These are phyloP conservation scores for Aspergillus sergii DNA, from an alignment of 2,329 filamentous ascomycete species.

Conservation along the genomic window DNA sequence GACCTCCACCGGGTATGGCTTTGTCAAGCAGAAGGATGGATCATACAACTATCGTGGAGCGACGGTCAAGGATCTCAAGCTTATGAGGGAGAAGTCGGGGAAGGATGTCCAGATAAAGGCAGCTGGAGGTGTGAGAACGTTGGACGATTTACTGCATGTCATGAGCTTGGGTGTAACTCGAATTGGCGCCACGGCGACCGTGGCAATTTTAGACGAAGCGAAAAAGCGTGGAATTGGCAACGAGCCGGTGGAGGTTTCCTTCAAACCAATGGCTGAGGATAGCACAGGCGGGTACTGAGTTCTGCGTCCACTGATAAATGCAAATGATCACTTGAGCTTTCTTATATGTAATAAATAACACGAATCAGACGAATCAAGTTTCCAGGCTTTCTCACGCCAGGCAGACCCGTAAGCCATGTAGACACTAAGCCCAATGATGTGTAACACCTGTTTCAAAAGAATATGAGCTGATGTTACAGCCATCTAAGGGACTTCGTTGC, in stretches of 20 bases:
- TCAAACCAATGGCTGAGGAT: constrained; percentile 27
- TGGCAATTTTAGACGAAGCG: constrained; percentile 59
- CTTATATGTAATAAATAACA: neutral
- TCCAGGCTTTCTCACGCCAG: neutral
- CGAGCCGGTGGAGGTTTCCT: constrained; percentile 27
- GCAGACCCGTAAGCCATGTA: neutral
- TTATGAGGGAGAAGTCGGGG: constrained; percentile 55
- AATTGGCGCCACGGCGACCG: constrained; percentile 60
- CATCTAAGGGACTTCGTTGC: neutral
- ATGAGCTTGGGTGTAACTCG: constrained; percentile 58
- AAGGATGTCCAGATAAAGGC: constrained; percentile 59
- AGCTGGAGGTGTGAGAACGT: constrained; percentile 58
- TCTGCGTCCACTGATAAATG: neutral
- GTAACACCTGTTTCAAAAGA: neutral
- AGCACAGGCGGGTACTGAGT: constrained; percentile 16
- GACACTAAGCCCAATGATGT: neutral
- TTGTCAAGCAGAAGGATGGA: constrained; percentile 58
- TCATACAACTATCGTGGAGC: constrained; percentile 58
- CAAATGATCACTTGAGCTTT: neutral
- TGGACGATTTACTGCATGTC: constrained; percentile 60
- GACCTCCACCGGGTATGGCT: constrained; percentile 64
- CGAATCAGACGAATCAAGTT: neutral
- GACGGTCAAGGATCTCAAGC: constrained; percentile 53
- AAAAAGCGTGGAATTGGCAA: constrained; percentile 51
- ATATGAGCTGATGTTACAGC: neutral